phyloP scores from a whole-genome alignment of 106 monocot genomes.

The Vanilla planifolia region DNA sequence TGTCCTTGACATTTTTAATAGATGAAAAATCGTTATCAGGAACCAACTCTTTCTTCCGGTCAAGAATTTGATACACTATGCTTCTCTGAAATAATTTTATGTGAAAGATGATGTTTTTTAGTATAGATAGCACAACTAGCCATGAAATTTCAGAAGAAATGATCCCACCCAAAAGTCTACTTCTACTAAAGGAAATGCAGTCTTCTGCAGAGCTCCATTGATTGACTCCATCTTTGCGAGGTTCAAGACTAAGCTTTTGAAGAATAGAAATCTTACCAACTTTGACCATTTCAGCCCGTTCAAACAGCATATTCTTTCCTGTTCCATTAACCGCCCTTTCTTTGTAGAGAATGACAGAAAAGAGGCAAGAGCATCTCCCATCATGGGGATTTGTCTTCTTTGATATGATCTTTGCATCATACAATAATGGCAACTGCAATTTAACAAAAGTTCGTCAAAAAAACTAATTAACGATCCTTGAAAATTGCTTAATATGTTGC shows the following conservation, averaged over 20 bases:
- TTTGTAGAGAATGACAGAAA: constrained; percentile 34
- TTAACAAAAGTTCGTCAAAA: neutral
- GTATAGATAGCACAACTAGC: constrained; percentile 42
- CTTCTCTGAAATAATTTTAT: constrained; percentile 33
- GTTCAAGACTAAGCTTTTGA: constrained; percentile 38
- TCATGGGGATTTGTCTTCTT: constrained; percentile 33
- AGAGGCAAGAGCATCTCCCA: constrained; percentile 41
- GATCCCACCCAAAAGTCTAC: constrained; percentile 25
- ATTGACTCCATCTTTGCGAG: constrained; percentile 23
- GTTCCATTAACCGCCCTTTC: constrained; percentile 8
- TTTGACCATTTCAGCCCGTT: constrained; percentile 26
- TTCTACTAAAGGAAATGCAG: constrained; percentile 15
- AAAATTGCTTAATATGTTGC: neutral
- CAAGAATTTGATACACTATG: constrained; percentile 33
- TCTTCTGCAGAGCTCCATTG: constrained; percentile 35
- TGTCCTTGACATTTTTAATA: constrained; percentile 9
- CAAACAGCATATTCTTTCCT: constrained; percentile 6
- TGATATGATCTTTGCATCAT: constrained; percentile 63
- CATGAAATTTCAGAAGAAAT: constrained; percentile 49
- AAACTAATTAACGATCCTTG: neutral
- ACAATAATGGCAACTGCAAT: constrained; percentile 41
- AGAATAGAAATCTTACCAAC: constrained; percentile 54
- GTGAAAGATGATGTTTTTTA: constrained; percentile 31
- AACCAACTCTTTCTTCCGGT: constrained; percentile 9
- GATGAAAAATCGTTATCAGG: constrained; percentile 1